A percentile compares a stretch with the other conserved stretches of the same genome.
phyloP scores from a whole-genome alignment of 169 alveolate genomes.

The Babesia gibsoni region DNA sequence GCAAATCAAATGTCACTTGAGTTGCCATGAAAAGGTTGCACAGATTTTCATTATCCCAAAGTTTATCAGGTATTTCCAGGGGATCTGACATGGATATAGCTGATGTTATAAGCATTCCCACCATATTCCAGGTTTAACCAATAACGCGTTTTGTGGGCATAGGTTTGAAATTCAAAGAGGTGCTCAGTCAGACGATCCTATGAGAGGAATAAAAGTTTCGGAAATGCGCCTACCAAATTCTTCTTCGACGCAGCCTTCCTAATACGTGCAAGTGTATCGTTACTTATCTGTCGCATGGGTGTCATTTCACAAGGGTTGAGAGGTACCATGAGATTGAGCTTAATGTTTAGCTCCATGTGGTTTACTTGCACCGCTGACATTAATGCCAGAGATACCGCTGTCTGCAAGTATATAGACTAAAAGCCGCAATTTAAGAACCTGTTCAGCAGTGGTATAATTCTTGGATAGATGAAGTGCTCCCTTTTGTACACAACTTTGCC shows the following conservation, averaged over 20 bases:
- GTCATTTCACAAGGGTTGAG: too few relatives aligned
- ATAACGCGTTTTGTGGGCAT: slow-evolving; percentile 39
- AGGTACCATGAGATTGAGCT: slow-evolving; percentile 2
- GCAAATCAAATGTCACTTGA: slow-evolving; percentile 58
- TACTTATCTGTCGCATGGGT: slow-evolving; percentile 19
- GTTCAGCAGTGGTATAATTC: not conserved
- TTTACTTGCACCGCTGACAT: slow-evolving; percentile 35
- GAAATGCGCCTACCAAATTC: slow-evolving; percentile 10
- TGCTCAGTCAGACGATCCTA: slow-evolving; percentile 29
- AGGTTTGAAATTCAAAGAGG: slow-evolving; percentile 36
- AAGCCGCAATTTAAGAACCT: not conserved
- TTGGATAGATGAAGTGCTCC: not conserved
- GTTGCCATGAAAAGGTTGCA: slow-evolving; percentile 54
- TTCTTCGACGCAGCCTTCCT: not conserved
- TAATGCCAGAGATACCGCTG: slow-evolving; percentile 23
- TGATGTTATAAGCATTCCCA: not conserved
- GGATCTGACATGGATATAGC: slow-evolving; percentile 22
- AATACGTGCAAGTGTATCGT: slow-evolving; percentile 15
- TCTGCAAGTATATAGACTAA: not conserved
- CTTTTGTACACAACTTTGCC: not conserved
- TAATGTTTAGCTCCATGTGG: slow-evolving; percentile 26
- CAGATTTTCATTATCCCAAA: slow-evolving; percentile 73
- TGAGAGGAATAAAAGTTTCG: not conserved
- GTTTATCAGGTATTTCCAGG: slow-evolving; percentile 64
- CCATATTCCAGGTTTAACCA: slow-evolving; percentile 37